Conservation (phyloP, 106 monocot species). For the Cymbidium sinense region DNA sequence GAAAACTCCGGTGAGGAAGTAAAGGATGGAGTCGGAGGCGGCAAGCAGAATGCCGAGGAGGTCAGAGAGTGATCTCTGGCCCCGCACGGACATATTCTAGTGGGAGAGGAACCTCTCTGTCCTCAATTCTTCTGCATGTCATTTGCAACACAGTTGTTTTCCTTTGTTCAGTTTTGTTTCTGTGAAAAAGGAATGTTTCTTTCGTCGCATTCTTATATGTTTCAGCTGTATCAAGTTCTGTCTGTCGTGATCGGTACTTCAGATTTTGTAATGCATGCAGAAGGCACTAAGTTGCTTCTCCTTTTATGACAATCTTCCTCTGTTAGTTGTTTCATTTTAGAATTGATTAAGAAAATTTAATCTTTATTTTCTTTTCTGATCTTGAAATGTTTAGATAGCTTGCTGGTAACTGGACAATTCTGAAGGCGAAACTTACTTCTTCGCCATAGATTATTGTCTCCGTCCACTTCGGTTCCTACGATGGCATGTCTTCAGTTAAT, state of each 20-base stretch:
- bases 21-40: neutral
- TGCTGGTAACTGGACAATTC: too few relatives aligned
- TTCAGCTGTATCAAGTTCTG: neutral
- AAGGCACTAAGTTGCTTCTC: neutral
- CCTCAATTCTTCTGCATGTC: constrained; percentile 5
- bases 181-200: neutral
- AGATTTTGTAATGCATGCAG: constrained; percentile 4
- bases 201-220: neutral
- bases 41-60: neutral
- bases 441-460: too few relatives aligned
- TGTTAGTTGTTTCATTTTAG: neutral
- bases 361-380: too few relatives aligned
- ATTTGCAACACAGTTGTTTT: neutral
- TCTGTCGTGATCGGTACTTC: too few relatives aligned
- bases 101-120: neutral
- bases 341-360: too few relatives aligned
- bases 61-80: neutral
- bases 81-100: neutral
- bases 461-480: too few relatives aligned
- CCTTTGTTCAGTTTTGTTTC: neutral
- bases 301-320: neutral
- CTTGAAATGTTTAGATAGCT: too few relatives aligned
- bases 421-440: too few relatives aligned
- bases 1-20: neutral
- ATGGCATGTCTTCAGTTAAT: too few relatives aligned